phyloP scores from a whole-genome alignment of 805 yeast genomes.

The Metschnikowia vanudenii region DNA sequence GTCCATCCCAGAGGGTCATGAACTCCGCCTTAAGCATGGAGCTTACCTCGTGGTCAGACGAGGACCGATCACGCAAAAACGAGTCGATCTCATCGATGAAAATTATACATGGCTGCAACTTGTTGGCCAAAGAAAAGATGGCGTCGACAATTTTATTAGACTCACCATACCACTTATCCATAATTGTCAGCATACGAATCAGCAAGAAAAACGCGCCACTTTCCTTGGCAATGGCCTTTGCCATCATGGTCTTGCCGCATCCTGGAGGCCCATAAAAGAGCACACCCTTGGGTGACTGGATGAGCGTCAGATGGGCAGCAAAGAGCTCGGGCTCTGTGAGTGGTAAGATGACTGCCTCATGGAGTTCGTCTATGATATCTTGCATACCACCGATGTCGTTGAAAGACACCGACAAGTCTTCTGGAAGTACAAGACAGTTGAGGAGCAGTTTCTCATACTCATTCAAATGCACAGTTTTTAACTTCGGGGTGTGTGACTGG shows the following conservation, averaged over 20 bases:
- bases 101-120: slow-evolving; percentile 90
- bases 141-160: slow-evolving; percentile 93
- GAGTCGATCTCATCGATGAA: slow-evolving; percentile 97
- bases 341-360: slow-evolving; percentile 88
- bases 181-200: slow-evolving; percentile 86
- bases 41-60: slow-evolving; percentile 91
- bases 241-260: slow-evolving; percentile 96
- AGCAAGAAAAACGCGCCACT: slow-evolving; percentile 89
- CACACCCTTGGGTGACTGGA: slow-evolving; percentile 94
- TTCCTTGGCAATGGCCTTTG: slow-evolving; percentile 90
- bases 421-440: slow-evolving; percentile 77
- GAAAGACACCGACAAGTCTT: slow-evolving; percentile 74
- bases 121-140: slow-evolving; percentile 81
- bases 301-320: slow-evolving; percentile 59
- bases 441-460: slow-evolving; percentile 78
- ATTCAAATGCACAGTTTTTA: slow-evolving; percentile 52
- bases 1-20: slow-evolving; percentile 97
- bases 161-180: slow-evolving; percentile 99
- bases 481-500: slow-evolving; percentile 54
- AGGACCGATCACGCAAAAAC: slow-evolving; percentile 79
- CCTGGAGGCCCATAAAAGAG: slow-evolving; percentile 95
- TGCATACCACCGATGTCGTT: slow-evolving; percentile 89
- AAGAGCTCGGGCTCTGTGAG: slow-evolving; percentile 71
- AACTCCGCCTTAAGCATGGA: slow-evolving; percentile 93
- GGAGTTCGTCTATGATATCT: slow-evolving; percentile 73